These are phyloP conservation scores for Golubevia pallescens DNA, from an alignment of 1,284 basidiomycete species.

Conservation along the genomic window DNA sequence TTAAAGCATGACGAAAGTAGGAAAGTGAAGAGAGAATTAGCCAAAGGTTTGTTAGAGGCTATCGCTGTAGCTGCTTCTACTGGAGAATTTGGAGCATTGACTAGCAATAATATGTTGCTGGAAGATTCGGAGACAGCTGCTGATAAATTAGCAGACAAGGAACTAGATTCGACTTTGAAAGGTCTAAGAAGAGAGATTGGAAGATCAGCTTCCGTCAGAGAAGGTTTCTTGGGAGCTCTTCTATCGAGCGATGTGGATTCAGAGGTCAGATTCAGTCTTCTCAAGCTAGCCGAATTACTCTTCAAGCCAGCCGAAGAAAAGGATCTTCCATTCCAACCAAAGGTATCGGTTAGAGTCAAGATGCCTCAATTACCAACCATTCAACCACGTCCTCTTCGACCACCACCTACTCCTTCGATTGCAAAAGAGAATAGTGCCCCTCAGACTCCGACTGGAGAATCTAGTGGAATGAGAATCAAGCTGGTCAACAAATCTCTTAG, in stretches of 20 bases:
- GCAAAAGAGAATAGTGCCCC: too few species aligned
- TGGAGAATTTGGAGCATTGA: constrained; percentile 75
- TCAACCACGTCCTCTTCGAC: too few species aligned
- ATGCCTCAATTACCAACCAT: constrained; percentile 29
- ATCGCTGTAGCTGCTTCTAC: constrained; percentile 84
- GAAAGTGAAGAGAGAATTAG: constrained; percentile 81
- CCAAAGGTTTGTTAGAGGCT: constrained; percentile 83
- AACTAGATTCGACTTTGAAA: constrained; percentile 68
- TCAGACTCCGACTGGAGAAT: too few species aligned
- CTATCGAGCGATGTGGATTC: constrained; percentile 71
- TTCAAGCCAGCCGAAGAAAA: constrained; percentile 71
- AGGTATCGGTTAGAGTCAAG: constrained; percentile 70
- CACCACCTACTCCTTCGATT: too few species aligned
- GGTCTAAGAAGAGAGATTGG: constrained; percentile 56
- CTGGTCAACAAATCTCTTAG: constrained; percentile 8
- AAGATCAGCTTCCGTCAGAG: constrained; percentile 53
- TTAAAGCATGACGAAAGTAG: constrained; percentile 85
- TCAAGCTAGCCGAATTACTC: constrained; percentile 90
- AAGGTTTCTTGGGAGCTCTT: constrained; percentile 54
- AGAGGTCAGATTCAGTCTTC: constrained; percentile 85
- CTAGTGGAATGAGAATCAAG: neutral
- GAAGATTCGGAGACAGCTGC: constrained; percentile 63
- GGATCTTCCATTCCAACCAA: constrained; percentile 42
- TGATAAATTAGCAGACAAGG: constrained; percentile 68
- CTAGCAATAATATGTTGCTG: constrained; percentile 35